Evolutionary conservation across 2,329 filamentous ascomycete genomes (phyloP), one percentile per base, ranked within the genome.

Genomic region (Colletotrichum tamarilloi): DNA sequence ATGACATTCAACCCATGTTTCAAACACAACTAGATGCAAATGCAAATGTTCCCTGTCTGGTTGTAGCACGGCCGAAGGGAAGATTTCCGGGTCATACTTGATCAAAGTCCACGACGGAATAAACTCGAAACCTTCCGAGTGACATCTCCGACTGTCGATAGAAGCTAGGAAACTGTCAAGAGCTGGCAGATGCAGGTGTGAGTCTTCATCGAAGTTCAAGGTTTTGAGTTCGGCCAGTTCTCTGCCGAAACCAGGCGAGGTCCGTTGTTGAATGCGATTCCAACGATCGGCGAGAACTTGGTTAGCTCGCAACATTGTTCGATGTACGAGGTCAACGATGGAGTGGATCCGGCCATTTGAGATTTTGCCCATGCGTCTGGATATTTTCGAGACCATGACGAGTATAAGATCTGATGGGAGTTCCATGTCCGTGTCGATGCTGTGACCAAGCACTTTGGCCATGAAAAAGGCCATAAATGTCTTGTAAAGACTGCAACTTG

Each of bases 401-500:
- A 81, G 81, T 0, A 86, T 66, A 8, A 81, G 28, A 12, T 84
- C 80, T 6, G 77, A 78, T 0, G 76, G 26, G 3, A 80, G 2
- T 0, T 72, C 30, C 0, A 69, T 19, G 0, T 73, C 30, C 0
- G 69, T 16, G 0, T 75, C 53, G 2, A 77, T 74, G 0, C 79
- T 78, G 1, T 63, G 28, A 0, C 79, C 46, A 24, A 88, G 75
- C 6, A 88, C 71, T 0, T 72, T 66, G 0, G 80, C 69, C 77
- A 88, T 81, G 75, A 88, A 80, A 24, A 83, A 86, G 0, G 85
- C 58, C 84, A 90, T 88, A 74, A 87, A 87, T 0, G 76, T 72
- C 70, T 91, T 91, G 79, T 90, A 91, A 0, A 78, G 65, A 4
- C 28, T 26, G 6, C 22, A 2, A 49, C 59, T 42, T 26, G 64